A percentile compares a stretch with the other conserved stretches of the same genome.
phyloP scores from a whole-genome alignment of 2,329 filamentous ascomycete genomes.

The Nemania sp. region DNA sequence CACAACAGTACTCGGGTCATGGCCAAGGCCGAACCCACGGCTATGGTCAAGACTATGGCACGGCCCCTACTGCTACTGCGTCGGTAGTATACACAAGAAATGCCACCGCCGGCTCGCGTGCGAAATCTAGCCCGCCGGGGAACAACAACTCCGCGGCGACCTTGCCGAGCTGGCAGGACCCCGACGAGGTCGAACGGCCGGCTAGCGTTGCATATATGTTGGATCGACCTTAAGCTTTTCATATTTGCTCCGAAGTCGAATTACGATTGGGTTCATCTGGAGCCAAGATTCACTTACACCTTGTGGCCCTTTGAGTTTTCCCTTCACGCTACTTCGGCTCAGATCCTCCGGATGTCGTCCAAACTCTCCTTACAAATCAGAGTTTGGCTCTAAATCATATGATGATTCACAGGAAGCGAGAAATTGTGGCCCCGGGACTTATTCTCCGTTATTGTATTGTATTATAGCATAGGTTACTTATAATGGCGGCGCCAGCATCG shows the following conservation, averaged over 20 bases:
- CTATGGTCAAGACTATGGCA: background rate
- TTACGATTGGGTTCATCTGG: background rate
- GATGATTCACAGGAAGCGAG: no score
- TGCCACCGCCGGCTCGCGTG: background rate
- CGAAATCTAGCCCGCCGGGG: background rate
- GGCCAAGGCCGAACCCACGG: background rate
- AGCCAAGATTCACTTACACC: background rate
- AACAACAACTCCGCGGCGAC: background rate
- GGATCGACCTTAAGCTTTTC: conserved; percentile 1
- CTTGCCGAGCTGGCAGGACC: conserved; percentile 8
- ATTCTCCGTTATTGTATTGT: no score
- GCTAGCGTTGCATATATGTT: conserved; percentile 13
- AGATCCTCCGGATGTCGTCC: no score
- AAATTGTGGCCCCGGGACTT: no score
- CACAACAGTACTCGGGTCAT: background rate
- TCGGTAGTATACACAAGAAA: background rate
- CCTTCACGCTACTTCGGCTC: no score
- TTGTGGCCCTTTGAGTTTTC: no score
- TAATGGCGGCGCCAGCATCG: no score
- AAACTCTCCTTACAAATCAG: no score
- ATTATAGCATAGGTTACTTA: no score
- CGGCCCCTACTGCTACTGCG: background rate
- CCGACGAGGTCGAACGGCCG: conserved; percentile 14
- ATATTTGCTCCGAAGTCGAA: no score
- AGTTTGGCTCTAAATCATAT: no score